phyloP scores from a whole-genome alignment of 1,284 basidiomycete species.

The Moesziomyces sp. region DNA sequence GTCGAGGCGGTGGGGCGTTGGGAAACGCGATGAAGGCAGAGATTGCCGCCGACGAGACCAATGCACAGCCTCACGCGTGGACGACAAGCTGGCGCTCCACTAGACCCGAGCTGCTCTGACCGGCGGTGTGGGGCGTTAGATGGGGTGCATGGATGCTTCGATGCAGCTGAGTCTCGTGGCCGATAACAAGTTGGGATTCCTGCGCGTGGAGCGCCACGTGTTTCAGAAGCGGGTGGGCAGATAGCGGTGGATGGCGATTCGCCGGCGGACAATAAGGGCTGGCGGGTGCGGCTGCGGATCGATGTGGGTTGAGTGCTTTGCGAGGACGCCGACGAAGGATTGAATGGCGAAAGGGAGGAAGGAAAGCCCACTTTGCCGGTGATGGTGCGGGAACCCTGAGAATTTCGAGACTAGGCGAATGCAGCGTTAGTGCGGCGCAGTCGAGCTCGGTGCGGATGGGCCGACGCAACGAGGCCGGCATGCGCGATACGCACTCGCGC shows the following conservation, averaged over 20 bases:
- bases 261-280: neutral
- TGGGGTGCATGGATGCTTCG: neutral
- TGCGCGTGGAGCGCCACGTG: neutral
- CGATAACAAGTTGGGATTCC: neutral
- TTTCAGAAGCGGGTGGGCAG: neutral
- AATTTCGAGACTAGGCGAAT: neutral
- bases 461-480: neutral
- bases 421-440: neutral
- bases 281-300: neutral
- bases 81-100: too few species aligned
- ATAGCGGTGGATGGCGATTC: neutral
- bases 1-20: neutral
- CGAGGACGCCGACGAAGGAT: too few species aligned
- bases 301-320: too few species aligned
- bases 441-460: neutral
- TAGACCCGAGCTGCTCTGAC: too few species aligned
- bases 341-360: too few species aligned
- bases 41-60: neutral
- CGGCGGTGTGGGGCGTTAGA: too few species aligned
- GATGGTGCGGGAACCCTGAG: too few species aligned
- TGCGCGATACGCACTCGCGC: conserved; percentile 15
- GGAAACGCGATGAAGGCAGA: neutral
- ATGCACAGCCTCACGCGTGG: neutral
- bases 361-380: too few species aligned
- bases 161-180: neutral